Conservation (phyloP, 1,284 basidiomycete species). For the Apiotrichum gamsii region DNA sequence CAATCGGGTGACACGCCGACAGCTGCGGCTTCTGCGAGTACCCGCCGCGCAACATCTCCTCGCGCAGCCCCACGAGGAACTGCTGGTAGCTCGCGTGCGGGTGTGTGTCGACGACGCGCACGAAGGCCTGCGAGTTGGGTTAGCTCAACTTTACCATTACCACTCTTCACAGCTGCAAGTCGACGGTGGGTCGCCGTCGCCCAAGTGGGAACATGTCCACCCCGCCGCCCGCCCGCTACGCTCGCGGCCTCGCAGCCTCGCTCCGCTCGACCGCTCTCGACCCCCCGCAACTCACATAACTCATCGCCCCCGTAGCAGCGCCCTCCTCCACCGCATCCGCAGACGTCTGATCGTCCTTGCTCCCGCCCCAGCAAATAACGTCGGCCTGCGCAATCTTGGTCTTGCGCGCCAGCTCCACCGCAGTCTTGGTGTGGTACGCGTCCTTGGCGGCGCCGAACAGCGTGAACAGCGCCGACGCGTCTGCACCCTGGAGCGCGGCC, state of each 20-base stretch:
- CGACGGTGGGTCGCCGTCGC: no score
- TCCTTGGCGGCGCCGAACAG: constrained; percentile 35
- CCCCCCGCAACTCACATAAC: constrained; percentile 38
- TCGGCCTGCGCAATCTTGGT: constrained; percentile 70
- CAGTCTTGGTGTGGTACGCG: constrained; percentile 14
- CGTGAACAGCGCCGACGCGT: constrained; percentile 61
- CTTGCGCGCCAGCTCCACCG: constrained; percentile 8
- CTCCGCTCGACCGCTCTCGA: no score
- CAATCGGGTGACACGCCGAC: not conserved
- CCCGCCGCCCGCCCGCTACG: no score
- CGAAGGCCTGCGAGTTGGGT: constrained; percentile 65
- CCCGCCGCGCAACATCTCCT: constrained; percentile 50
- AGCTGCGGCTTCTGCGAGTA: constrained; percentile 81
- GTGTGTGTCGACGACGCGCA: constrained; percentile 57
- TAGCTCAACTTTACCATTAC: no score
- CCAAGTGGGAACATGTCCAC: no score
- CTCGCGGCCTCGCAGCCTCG: no score
- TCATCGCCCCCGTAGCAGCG: constrained; percentile 79
- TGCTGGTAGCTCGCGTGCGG: constrained; percentile 73
- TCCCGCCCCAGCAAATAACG: constrained; percentile 67
- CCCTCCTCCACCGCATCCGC: constrained; percentile 80
- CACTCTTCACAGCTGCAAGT: no score
- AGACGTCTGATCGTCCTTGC: constrained; percentile 79
- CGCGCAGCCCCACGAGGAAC: constrained; percentile 63
- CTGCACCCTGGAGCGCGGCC: constrained; percentile 55